Evolutionary conservation across 495 filamentous ascomycete species (phyloP), one percentile per base, ranked within the genome.

Genomic region (Cercophora newfieldiana): DNA sequence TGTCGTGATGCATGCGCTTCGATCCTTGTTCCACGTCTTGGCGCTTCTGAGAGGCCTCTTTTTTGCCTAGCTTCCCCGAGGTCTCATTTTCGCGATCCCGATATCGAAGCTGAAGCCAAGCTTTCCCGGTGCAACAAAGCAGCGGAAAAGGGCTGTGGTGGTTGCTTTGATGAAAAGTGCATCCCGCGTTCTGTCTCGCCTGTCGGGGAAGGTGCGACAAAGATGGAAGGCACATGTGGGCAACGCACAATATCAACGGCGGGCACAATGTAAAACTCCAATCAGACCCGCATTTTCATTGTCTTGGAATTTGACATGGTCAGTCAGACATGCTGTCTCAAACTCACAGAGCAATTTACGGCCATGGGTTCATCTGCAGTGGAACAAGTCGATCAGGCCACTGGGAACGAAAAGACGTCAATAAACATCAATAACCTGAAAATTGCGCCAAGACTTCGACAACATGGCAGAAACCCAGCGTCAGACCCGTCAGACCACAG

Each of bases 381-480:
- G n/a, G n/a, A n/a, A n/a, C n/a, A n/a, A n/a, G n/a, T n/a, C n/a
- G n/a, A n/a, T n/a, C n/a, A n/a, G n/a, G n/a, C n/a, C n/a, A n/a
- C n/a, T n/a, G n/a, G n/a, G n/a, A n/a, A n/a, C n/a, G n/a, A n/a
- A n/a, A n/a, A n/a, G n/a, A n/a, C n/a, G n/a, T n/a, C n/a, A n/a
- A n/a, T n/a, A n/a, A n/a, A n/a, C n/a, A n/a, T n/a, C n/a, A n/a
- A n/a, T n/a, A n/a, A n/a, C n/a, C n/a, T n/a, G n/a, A n/a, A n/a
- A n/a, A n/a, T n/a, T n/a, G n/a, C n/a, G 12, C 30, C 30, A 33
- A 33, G 30, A 5, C 21, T 7, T 51, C 48, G 18, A 51, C 48
- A 51, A 51, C 5, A 66, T 66, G 64, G 48, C 48, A 2, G 44
- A 66, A 26, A 48, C 16, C 26, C 21, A n/a, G 48, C 21, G 18